phyloP scores from a whole-genome alignment of 371 early-diverging fungal genomes.

The Apophysomyces ossiformis region DNA sequence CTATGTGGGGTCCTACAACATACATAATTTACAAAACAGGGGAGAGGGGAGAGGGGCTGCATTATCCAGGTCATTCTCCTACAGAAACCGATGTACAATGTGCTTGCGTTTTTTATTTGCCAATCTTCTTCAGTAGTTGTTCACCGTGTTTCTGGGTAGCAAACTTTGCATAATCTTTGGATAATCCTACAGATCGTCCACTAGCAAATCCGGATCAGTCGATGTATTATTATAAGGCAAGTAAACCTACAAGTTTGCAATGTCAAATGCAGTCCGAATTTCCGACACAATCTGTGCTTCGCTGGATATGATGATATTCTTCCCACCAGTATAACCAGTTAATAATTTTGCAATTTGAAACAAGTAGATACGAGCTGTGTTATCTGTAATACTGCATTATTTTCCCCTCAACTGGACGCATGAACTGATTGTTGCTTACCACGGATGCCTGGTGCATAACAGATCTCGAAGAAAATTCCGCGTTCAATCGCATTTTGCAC shows the following conservation, averaged over 20 bases:
- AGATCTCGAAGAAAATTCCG: slow-evolving; percentile 84
- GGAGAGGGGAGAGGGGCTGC: not conserved
- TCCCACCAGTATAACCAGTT: slow-evolving; percentile 23
- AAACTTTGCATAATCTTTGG: slow-evolving; percentile 44
- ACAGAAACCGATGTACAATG: not conserved
- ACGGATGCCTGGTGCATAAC: slow-evolving; percentile 74
- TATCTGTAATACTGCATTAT: slow-evolving; percentile 25
- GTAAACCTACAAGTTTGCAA: slow-evolving; percentile 40
- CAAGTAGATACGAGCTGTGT: slow-evolving; percentile 31
- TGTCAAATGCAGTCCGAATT: slow-evolving; percentile 33
- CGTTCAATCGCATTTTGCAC: slow-evolving; percentile 54
- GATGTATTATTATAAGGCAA: not conserved
- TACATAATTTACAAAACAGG: not conserved
- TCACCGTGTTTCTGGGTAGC: slow-evolving; percentile 33
- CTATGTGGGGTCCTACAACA: not conserved
- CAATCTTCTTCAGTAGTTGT: slow-evolving; percentile 16
- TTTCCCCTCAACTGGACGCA: not conserved
- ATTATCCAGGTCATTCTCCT: not conserved
- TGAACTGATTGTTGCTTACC: slow-evolving; percentile 44
- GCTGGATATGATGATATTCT: slow-evolving; percentile 36
- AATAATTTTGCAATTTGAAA: slow-evolving; percentile 35
- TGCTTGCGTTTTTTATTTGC: not conserved
- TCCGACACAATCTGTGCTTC: slow-evolving; percentile 37
- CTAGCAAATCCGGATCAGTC: slow-evolving; percentile 17
- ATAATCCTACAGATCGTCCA: slow-evolving; percentile 40